Conservation (phyloP, 306 rosid genomes). For the Herpetospermum pedunculosum region DNA sequence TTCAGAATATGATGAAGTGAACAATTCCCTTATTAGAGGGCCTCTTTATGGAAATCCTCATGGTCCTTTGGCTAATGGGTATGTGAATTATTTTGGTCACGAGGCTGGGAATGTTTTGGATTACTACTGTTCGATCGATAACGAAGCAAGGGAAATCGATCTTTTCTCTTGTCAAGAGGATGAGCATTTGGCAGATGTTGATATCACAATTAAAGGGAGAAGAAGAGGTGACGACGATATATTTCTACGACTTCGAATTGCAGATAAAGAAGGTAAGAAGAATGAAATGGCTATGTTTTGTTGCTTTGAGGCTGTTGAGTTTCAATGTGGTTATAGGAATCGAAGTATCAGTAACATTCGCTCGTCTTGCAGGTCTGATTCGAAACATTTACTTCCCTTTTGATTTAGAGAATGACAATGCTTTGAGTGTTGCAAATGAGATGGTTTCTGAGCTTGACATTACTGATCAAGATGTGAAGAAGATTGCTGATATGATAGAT, state of each 20-base stretch:
- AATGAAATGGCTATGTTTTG: not conserved
- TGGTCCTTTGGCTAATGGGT: conserved; percentile 27
- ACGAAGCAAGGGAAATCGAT: conserved; percentile 40
- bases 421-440: conserved; percentile 71
- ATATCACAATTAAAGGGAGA: conserved; percentile 62
- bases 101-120: conserved; percentile 33
- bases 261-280: conserved; percentile 73
- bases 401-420: conserved; percentile 69
- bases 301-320: not conserved
- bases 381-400: conserved; percentile 96
- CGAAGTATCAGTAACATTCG: too few species aligned
- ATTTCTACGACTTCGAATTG: conserved; percentile 84
- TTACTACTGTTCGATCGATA: conserved; percentile 23
- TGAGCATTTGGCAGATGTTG: conserved; percentile 44
- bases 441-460: conserved; percentile 91
- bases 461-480: conserved; percentile 68
- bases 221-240: conserved; percentile 60
- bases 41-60: conserved; percentile 33
- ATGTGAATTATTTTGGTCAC: conserved; percentile 33
- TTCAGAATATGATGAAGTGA: conserved; percentile 44
- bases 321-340: not conserved
- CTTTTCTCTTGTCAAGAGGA: conserved; percentile 67
- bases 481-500: conserved; percentile 83
- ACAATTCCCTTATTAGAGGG: conserved; percentile 30
- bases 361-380: conserved; percentile 45